Evolutionary conservation across 768 basidiomycete species (phyloP), one percentile per base, ranked within the genome.

Genomic region (Termitomyces sp.): DNA sequence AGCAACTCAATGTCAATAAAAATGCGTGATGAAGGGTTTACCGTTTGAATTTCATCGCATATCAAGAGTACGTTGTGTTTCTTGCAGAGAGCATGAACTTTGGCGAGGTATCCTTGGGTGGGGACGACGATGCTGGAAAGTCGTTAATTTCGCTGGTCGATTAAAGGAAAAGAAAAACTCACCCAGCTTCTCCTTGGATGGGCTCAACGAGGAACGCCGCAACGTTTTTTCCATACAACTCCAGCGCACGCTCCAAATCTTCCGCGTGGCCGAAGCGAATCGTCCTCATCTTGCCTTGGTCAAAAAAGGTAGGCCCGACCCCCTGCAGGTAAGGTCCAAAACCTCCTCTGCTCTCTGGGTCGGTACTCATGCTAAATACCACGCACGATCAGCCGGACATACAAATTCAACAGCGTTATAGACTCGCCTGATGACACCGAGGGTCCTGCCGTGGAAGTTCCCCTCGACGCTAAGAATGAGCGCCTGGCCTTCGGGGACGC

Each of bases 111-210:
- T 6, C 95, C 95, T 8, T 81, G 79, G 1, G 89, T 87, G 0
- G 97, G 97, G 12, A 98, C 91, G 59, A 98, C 86, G 64, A 99
- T 96, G 12, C 95, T 94, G 27, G 2, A 0, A 31, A n/a, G 11
- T 12, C 27, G 7, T 48, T 0, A 57, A 9, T 31, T n/a, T 42
- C 20, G 13, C 18, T 12, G 20, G 4, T 9, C 1, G 6, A 33
- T 6, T 6, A 34, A 8, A 2, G 30, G 20, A 36, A 30, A 18
- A 6, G 8, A 6, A 18, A 15, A 6, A 63, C 90, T 47, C 70
- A 93, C 92, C 94, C 95, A 18, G 96, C 96, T 75, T 98, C 96
- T n/a, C 96, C 96, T 71, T 99, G 97, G 61, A 99, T 98, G 6
- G 97, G 97, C 74, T 99, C 97, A 3, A 99, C 83, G 57, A 99